Evolutionary conservation across 768 basidiomycete genomes (phyloP).

Genomic region (Russula brevipes): DNA sequence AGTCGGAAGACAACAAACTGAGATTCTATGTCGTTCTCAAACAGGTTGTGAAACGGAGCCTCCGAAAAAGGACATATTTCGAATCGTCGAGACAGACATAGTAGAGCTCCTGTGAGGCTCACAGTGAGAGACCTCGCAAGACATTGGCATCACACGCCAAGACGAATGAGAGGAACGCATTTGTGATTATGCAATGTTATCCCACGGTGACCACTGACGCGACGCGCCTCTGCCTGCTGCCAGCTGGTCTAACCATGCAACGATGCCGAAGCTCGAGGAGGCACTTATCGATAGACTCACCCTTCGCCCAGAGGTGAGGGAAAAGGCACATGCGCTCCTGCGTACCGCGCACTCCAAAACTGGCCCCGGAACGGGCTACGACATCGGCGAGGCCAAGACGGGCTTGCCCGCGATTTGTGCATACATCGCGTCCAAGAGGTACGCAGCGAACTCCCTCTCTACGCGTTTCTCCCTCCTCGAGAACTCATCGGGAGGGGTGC

Average conservation of each 20-base stretch:
- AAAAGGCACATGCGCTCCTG: constrained; percentile 34
- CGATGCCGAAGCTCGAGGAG: constrained; percentile 23
- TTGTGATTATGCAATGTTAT: constrained; percentile 3
- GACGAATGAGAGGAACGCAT: too few relatives aligned
- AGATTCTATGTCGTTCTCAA: too few relatives aligned
- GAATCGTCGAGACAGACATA: too few relatives aligned
- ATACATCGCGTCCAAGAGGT: constrained; percentile 47
- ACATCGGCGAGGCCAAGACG: constrained; percentile 35
- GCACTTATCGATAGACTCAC: constrained; percentile 19
- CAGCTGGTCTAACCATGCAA: too few relatives aligned
- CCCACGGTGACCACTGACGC: constrained; percentile 8
- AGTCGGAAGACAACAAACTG: too few relatives aligned
- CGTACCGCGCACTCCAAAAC: constrained; percentile 40
- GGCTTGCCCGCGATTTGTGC: constrained; percentile 50
- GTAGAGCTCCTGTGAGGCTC: too few relatives aligned
- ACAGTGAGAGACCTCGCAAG: too few relatives aligned
- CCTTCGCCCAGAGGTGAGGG: constrained; percentile 32
- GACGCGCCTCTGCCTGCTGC: neutral
- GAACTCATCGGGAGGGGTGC: neutral
- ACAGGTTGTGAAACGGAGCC: too few relatives aligned
- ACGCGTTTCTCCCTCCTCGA: neutral
- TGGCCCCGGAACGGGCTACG: constrained; percentile 45
- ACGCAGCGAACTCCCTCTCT: constrained; percentile 9
- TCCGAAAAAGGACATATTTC: too few relatives aligned
- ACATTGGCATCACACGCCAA: too few relatives aligned